These are phyloP conservation scores for Irpex sp. DNA, from an alignment of 1,284 basidiomycete species.

Conservation along the genomic window DNA sequence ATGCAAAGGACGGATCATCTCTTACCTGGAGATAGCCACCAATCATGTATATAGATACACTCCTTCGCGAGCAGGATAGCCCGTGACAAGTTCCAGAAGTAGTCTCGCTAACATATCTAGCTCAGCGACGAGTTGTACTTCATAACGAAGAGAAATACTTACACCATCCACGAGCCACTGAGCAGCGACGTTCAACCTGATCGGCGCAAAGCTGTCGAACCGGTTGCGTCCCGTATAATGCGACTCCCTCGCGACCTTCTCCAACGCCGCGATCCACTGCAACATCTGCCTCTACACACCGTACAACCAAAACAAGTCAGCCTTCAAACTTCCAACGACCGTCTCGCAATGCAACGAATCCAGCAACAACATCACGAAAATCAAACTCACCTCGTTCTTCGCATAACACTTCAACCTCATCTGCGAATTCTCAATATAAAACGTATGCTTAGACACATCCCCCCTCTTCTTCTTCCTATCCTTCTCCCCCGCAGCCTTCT, in stretches of 20 bases:
- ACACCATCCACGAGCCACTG: conserved; percentile 99
- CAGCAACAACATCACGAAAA: too few species aligned
- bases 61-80: conserved; percentile 91
- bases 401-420: conserved; percentile 85
- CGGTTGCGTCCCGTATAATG: conserved; percentile 81
- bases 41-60: conserved; percentile 89
- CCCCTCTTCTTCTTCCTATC: conserved; percentile 38
- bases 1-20: not conserved
- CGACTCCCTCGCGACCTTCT: conserved; percentile 74
- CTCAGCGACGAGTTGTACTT: too few species aligned
- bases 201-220: conserved; percentile 93
- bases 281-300: conserved; percentile 98
- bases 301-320: not conserved
- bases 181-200: conserved; percentile 87
- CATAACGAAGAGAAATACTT: too few species aligned
- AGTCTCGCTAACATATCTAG: conserved; percentile 65
- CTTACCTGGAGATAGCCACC: conserved; percentile 87
- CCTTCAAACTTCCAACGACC: not conserved
- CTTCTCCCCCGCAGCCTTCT: conserved; percentile 28
- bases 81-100: conserved; percentile 96
- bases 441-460: conserved; percentile 86
- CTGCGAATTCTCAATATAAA: conserved; percentile 91
- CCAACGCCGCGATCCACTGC: conserved; percentile 93
- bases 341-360: too few species aligned
- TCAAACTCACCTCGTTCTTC: conserved; percentile 84